Evolutionary conservation across 805 yeast species (phyloP).

Genomic region (Jamesozyma hellenica): DNA sequence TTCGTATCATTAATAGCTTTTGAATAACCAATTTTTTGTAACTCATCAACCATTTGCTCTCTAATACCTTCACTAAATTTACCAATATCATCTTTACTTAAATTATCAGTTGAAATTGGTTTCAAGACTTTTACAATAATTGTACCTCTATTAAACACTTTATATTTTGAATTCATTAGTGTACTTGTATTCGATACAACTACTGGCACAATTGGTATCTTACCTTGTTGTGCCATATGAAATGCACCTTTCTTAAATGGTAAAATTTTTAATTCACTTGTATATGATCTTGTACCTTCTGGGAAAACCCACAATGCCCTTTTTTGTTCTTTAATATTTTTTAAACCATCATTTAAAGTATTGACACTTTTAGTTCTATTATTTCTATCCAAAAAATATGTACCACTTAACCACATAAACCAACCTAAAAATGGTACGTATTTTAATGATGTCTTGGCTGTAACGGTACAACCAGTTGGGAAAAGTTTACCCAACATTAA

Average conservation of each 20-base stretch:
- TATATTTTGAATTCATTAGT: constrained; percentile 49
- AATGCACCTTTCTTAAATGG: constrained; percentile 97
- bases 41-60: constrained; percentile 41
- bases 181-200: constrained; percentile 80
- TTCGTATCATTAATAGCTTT: constrained; percentile 26
- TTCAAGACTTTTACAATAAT: constrained; percentile 71
- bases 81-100: constrained; percentile 63
- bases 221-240: constrained; percentile 90
- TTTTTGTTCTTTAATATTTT: constrained; percentile 46
- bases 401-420: constrained; percentile 89
- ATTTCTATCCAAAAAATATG: constrained; percentile 81
- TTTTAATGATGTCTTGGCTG: constrained; percentile 78
- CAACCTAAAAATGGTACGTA: constrained; percentile 89
- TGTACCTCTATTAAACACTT: constrained; percentile 66
- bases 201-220: constrained; percentile 79
- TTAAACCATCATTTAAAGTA: constrained; percentile 63
- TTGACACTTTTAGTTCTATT: constrained; percentile 65
- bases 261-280: constrained; percentile 54
- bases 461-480: constrained; percentile 82
- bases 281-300: constrained; percentile 90
- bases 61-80: constrained; percentile 48
- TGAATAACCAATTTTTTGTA: constrained; percentile 33
- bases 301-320: constrained; percentile 87
- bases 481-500: constrained; percentile 71
- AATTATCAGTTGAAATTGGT: constrained; percentile 63